Evolutionary conservation across 2,329 filamentous ascomycete species (phyloP).

Genomic region (Cytospora leucostoma): DNA sequence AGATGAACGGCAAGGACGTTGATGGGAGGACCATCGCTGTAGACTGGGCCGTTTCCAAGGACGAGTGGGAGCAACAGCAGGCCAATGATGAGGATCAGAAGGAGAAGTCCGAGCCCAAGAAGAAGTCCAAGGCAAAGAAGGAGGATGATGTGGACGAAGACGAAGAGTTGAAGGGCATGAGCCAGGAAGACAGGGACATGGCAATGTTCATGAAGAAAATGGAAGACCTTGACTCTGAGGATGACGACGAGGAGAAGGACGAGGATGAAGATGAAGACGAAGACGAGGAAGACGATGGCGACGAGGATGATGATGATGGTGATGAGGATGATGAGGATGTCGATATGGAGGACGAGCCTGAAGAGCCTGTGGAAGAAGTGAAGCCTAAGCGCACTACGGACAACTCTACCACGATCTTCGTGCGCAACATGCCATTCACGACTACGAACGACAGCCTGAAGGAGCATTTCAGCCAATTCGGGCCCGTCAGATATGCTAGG

Average conservation of each 20-base stretch:
- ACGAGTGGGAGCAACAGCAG: slow-evolving; percentile 73
- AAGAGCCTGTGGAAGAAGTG: slow-evolving; percentile 38
- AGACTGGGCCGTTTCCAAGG: slow-evolving; percentile 95
- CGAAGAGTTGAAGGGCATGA: slow-evolving; percentile 39
- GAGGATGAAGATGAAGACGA: slow-evolving; percentile 41
- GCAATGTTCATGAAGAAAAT: slow-evolving; percentile 61
- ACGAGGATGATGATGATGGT: slow-evolving; percentile 48
- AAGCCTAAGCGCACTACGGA: slow-evolving; percentile 49
- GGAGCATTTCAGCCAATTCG: slow-evolving; percentile 85
- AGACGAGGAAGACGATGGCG: slow-evolving; percentile 46
- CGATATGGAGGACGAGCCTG: slow-evolving; percentile 39
- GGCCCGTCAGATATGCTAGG: slow-evolving; percentile 84
- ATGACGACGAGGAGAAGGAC: slow-evolving; percentile 50
- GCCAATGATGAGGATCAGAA: slow-evolving; percentile 43
- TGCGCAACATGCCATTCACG: slow-evolving; percentile 92
- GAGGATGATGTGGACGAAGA: slow-evolving; percentile 38
- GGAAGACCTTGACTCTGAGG: slow-evolving; percentile 59
- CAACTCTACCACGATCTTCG: slow-evolving; percentile 79
- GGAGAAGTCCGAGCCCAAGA: slow-evolving; percentile 38
- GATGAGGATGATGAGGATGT: slow-evolving; percentile 50
- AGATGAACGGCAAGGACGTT: slow-evolving; percentile 84
- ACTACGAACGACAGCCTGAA: slow-evolving; percentile 80
- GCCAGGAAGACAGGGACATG: slow-evolving; percentile 44
- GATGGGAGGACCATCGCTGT: slow-evolving; percentile 89
- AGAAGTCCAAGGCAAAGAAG: slow-evolving; percentile 46